These are phyloP conservation scores for Hibiscus syriacus DNA, from an alignment of 345 rosid genomes.

Conservation along the genomic window DNA sequence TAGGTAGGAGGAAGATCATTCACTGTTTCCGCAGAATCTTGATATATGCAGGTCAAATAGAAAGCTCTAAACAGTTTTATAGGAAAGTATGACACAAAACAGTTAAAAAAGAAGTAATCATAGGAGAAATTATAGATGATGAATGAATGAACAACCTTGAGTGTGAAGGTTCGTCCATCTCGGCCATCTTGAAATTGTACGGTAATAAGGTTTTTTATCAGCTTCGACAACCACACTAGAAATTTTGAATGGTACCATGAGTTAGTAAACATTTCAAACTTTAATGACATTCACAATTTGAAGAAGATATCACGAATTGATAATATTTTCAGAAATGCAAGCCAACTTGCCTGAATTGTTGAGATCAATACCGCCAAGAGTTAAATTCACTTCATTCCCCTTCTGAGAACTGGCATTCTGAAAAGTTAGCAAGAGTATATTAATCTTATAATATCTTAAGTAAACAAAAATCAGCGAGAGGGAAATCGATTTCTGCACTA, in stretches of 20 bases:
- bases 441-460: conserved; percentile 2
- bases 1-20: not conserved
- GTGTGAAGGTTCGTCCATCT: conserved; percentile 92
- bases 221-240: conserved; percentile 90
- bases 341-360: conserved; percentile 99
- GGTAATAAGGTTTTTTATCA: conserved; percentile 88
- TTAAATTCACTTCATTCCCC: conserved; percentile 66
- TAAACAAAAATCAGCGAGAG: not conserved
- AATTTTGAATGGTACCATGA: conserved; percentile 17
- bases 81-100: not conserved
- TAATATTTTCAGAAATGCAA: conserved; percentile 26
- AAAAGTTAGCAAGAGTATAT: conserved; percentile 12
- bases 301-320: conserved; percentile 5
- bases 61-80: not conserved
- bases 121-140: no score
- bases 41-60: not conserved
- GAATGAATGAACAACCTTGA: conserved; percentile 89
- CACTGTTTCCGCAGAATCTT: not conserved
- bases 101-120: no score
- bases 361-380: conserved; percentile 92
- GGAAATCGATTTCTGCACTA: not conserved
- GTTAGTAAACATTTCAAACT: conserved; percentile 25
- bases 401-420: conserved; percentile 56
- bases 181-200: conserved; percentile 96
- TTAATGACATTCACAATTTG: conserved; percentile 4